These are phyloP conservation scores for Neurospora sublineolata DNA, from an alignment of 495 filamentous ascomycete species.

Conservation along the genomic window DNA sequence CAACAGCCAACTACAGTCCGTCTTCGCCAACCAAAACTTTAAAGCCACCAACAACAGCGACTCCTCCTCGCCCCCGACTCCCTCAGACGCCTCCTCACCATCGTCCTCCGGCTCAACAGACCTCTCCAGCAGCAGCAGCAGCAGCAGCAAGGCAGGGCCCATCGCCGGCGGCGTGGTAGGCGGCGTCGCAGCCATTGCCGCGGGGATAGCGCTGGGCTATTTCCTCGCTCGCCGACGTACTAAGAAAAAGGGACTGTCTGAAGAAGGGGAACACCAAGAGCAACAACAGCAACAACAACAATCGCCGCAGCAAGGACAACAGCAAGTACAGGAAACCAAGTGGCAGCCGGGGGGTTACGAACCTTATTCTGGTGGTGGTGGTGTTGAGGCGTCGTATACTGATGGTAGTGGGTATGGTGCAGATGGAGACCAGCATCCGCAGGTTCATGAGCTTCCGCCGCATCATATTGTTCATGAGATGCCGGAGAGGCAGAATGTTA, in stretches of 20 bases:
- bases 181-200: slow-evolving; percentile 3
- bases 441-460: neutral
- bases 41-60: neutral
- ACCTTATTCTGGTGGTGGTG: neutral
- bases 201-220: neutral
- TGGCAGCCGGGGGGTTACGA: neutral
- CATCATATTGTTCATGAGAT: neutral
- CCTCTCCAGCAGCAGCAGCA: neutral
- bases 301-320: neutral
- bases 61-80: neutral
- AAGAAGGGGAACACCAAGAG: neutral
- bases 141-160: neutral
- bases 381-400: neutral
- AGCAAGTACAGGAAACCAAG: neutral
- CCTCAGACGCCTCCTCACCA: neutral
- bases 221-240: neutral
- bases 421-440: neutral
- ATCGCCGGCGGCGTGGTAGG: slow-evolving; percentile 12
- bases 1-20: neutral
- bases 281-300: neutral
- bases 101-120: neutral
- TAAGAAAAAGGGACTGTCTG: neutral
- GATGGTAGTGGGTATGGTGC: neutral
- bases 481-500: neutral
- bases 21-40: neutral